Evolutionary conservation across 768 basidiomycete genomes (phyloP), one percentile per base, ranked within the genome.

Genomic region (Tylopilus felleus): DNA sequence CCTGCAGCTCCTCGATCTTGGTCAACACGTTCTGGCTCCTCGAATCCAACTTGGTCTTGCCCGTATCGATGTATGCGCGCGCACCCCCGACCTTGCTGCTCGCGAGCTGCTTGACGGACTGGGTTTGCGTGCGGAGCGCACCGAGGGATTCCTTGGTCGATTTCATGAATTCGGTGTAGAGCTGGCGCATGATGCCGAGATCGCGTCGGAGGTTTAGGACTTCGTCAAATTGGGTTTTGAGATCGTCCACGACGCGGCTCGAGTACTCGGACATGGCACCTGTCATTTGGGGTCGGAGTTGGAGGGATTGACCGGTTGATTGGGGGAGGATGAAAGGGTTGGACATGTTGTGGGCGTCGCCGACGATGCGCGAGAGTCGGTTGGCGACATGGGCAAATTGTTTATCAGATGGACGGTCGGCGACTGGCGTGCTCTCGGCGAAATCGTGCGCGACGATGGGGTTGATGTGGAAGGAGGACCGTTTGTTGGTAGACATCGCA

Each of bases 201-300:
- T 98, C 97, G 1, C 95, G 84, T 13, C 97, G 88, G 19, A 99
- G 78, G 64, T 91, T 90, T 68, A 95, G 93, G 14, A 98, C 88
- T 65, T 97, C 94, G 70, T 96, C 92, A 65, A 94, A 93, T 66
- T 98, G 95, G 4, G 86, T 88, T 70, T 90, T 89, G 55, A 98
- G 79, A 65, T 96, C 92, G 8, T 75, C 74, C 13, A 92, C 86
- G 41, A 94, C 82, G 1, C 88, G 85, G 38, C 66, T 77, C 13
- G 88, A 83, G 64, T 88, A 84, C 46, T 90, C 86, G 12, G 86
- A 87, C 65, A 82, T 69, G 49, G 84, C 82, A 4, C 88, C 89
- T 0, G 89, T 90, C 75, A 78, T 78, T 65, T 89, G 88, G 0
- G 85, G 83, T 58, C 82, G 80, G 13, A 70, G 54, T 21, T 70